Evolutionary conservation across 2,329 filamentous ascomycete genomes (phyloP).

Genomic region (Aspergillus thermomutatus): DNA sequence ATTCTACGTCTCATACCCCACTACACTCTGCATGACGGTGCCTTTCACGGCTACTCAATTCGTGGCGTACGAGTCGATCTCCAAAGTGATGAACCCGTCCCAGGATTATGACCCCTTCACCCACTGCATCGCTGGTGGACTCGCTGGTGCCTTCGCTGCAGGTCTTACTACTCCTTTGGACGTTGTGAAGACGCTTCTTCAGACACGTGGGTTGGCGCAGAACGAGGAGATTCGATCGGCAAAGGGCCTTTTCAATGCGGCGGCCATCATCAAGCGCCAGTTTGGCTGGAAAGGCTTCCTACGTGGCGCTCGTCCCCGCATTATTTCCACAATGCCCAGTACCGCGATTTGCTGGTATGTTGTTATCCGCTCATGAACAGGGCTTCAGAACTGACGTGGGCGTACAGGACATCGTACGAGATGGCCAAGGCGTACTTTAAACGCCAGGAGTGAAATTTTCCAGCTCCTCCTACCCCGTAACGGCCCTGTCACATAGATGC

Average conservation of each 20-base stretch:
- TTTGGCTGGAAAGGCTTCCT: conserved; percentile 88
- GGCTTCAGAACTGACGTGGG: conserved; percentile 6
- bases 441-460: conserved; percentile 23
- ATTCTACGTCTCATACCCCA: conserved; percentile 98
- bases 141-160: conserved; percentile 90
- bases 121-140: conserved; percentile 86
- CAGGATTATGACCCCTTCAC: conserved; percentile 82
- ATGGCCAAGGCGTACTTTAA: conserved; percentile 68
- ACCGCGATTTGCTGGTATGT: conserved; percentile 97
- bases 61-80: conserved; percentile 95
- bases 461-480: not conserved
- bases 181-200: conserved; percentile 95
- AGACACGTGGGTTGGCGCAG: conserved; percentile 80
- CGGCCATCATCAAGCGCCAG: conserved; percentile 73
- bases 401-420: conserved; percentile 59
- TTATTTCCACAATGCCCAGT: conserved; percentile 96
- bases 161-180: conserved; percentile 94
- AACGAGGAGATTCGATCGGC: conserved; percentile 81
- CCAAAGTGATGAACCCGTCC: conserved; percentile 83
- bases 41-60: conserved; percentile 97
- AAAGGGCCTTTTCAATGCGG: conserved; percentile 76
- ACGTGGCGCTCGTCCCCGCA: conserved; percentile 83
- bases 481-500: conserved; percentile 14
- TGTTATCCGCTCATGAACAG: not conserved
- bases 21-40: conserved; percentile 96